Conservation (phyloP, 164 flowering plant genomes). For the Tinospora cordifolia region DNA sequence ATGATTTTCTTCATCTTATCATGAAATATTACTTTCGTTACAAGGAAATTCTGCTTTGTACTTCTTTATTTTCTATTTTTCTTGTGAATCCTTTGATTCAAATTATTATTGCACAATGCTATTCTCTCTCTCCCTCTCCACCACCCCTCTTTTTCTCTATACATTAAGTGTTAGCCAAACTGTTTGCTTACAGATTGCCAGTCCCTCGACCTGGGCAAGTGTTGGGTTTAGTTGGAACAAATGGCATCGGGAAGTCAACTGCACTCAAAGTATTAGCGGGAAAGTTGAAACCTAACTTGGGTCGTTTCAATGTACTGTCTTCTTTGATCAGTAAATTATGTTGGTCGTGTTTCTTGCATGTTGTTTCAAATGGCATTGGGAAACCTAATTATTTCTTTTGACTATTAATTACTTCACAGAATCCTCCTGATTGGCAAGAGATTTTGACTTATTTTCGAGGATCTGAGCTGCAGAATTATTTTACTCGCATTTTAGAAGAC, state of each 20-base stretch:
- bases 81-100: too few species aligned
- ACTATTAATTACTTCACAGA: conserved; percentile 37
- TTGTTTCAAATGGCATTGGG: too few species aligned
- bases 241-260: conserved; percentile 98
- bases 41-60: too few species aligned
- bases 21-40: too few species aligned
- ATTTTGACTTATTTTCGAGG: conserved; percentile 94
- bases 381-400: background rate
- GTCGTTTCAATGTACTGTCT: conserved; percentile 73
- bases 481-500: conserved; percentile 93
- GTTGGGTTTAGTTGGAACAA: conserved; percentile 96
- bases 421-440: conserved; percentile 99
- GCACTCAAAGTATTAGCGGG: conserved; percentile 98
- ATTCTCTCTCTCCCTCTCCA: too few species aligned
- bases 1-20: too few species aligned
- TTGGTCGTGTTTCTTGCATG: background rate
- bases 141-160: background rate
- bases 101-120: too few species aligned
- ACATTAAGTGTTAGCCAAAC: conserved; percentile 1
- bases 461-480: conserved; percentile 94
- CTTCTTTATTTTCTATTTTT: too few species aligned
- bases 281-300: conserved; percentile 89
- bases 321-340: background rate
- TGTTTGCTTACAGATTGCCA: conserved; percentile 59
- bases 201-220: conserved; percentile 99